Evolutionary conservation across 306 rosid genomes (phyloP).

Genomic region (Geum urbanum): DNA sequence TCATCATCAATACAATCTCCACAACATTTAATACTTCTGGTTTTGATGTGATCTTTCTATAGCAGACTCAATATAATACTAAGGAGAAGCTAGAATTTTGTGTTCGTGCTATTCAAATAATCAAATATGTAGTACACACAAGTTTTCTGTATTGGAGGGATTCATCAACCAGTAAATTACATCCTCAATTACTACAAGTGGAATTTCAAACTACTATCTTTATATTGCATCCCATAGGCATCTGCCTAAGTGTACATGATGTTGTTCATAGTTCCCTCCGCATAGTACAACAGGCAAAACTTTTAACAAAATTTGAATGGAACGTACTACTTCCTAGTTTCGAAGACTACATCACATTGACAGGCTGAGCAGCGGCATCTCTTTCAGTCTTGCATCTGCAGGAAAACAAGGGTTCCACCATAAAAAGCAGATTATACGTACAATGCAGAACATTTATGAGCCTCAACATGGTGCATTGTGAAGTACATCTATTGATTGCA

Average conservation of each 20-base stretch:
- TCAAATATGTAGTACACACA: not conserved
- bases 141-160: constrained; percentile 13
- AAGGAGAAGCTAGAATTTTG: not conserved
- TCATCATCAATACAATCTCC: not conserved
- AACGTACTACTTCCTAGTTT: constrained; percentile 20
- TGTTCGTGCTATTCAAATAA: not conserved
- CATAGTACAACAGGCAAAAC: constrained; percentile 30
- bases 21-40: not conserved
- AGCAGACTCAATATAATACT: not conserved
- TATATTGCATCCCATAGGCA: constrained; percentile 23
- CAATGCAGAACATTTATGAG: not conserved
- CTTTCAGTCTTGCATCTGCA: constrained; percentile 81
- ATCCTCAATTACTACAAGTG: constrained; percentile 23
- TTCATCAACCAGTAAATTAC: constrained; percentile 23
- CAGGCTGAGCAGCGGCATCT: constrained; percentile 50
- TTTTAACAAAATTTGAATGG: constrained; percentile 28
- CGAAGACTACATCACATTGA: constrained; percentile 46
- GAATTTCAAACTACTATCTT: not conserved
- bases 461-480: not conserved
- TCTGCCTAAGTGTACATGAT: constrained; percentile 21
- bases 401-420: constrained; percentile 23
- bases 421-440: not conserved
- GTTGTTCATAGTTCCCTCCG: constrained; percentile 17
- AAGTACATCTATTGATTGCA: not conserved
- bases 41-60: not conserved